Percentiles rank a stretch among this genome's conserved stretches.
These are phyloP conservation scores for Caryocar brasiliense DNA, from an alignment of 441 rosid species.

Conservation along the genomic window DNA sequence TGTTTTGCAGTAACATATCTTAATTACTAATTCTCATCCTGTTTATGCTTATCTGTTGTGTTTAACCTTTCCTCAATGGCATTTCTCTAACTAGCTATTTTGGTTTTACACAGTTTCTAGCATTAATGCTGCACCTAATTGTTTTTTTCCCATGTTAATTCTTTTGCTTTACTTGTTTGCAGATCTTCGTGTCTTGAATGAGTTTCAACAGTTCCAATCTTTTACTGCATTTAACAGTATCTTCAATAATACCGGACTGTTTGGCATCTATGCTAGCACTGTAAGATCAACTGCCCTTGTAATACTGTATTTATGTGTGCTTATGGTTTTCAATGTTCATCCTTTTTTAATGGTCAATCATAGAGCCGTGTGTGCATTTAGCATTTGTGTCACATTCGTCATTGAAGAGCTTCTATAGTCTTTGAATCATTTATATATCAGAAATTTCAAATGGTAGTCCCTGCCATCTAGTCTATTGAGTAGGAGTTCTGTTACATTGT, in stretches of 20 bases:
- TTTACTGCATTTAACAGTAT: conserved; percentile 87
- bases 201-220: conserved; percentile 59
- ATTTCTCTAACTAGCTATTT: no score
- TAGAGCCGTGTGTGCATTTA: no score
- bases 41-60: neutral
- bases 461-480: no score
- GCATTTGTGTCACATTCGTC: no score
- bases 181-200: conserved; percentile 69
- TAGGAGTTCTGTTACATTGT: no score
- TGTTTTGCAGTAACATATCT: neutral
- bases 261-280: conserved; percentile 84
- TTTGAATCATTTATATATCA: no score
- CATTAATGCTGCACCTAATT: no score
- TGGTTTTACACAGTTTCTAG: neutral
- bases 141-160: neutral
- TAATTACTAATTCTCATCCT: neutral
- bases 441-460: no score
- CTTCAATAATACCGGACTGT: conserved; percentile 72
- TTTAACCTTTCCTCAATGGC: no score
- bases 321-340: no score
- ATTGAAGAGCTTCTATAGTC: no score
- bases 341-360: no score
- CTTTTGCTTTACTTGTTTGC: conserved; percentile 14
- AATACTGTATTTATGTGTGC: neutral
- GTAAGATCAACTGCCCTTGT: conserved; percentile 35